These are phyloP conservation scores for Nothophaeocryptopus gaeumannii DNA, from an alignment of 2,329 filamentous ascomycete genomes.

Conservation along the genomic window DNA sequence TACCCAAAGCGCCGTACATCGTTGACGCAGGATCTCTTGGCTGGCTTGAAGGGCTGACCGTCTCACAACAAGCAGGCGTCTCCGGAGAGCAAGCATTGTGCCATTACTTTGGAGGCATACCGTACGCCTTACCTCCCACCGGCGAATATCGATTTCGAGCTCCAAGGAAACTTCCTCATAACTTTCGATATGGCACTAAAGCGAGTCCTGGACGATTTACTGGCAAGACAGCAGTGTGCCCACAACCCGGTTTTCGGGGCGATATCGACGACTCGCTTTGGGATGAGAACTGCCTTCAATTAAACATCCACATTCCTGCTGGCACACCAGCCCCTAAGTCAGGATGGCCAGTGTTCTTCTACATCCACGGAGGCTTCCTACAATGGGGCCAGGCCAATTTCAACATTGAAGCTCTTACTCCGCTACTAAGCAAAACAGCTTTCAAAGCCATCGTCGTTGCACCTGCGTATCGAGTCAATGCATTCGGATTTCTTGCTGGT, in stretches of 20 bases:
- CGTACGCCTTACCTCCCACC: conserved; percentile 53
- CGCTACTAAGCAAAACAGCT: conserved; percentile 49
- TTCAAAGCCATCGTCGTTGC: conserved; percentile 53
- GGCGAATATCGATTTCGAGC: conserved; percentile 50
- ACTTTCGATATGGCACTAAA: conserved; percentile 52
- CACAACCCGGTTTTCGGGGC: conserved; percentile 43
- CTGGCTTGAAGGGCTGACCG: conserved; percentile 49
- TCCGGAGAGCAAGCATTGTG: conserved; percentile 34
- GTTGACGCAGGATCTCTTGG: conserved; percentile 46
- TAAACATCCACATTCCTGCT: conserved; percentile 55
- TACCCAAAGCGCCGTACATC: conserved; percentile 24
- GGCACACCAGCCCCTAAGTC: conserved; percentile 42
- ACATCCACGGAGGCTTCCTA: conserved; percentile 57
- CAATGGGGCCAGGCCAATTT: conserved; percentile 54
- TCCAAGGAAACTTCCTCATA: conserved; percentile 47
- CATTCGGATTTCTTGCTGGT: conserved; percentile 56
- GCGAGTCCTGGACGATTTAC: conserved; percentile 48
- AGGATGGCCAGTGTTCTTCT: conserved; percentile 60
- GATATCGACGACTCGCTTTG: conserved; percentile 32
- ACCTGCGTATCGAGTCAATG: conserved; percentile 56
- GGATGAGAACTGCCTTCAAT: conserved; percentile 56
- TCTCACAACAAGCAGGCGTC: conserved; percentile 29
- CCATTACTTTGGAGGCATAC: conserved; percentile 55
- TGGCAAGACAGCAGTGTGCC: conserved; percentile 46
- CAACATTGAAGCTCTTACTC: conserved; percentile 40